These are phyloP conservation scores for Hymenoscyphus scutula DNA, from an alignment of 2,329 filamentous ascomycete species.

Conservation along the genomic window DNA sequence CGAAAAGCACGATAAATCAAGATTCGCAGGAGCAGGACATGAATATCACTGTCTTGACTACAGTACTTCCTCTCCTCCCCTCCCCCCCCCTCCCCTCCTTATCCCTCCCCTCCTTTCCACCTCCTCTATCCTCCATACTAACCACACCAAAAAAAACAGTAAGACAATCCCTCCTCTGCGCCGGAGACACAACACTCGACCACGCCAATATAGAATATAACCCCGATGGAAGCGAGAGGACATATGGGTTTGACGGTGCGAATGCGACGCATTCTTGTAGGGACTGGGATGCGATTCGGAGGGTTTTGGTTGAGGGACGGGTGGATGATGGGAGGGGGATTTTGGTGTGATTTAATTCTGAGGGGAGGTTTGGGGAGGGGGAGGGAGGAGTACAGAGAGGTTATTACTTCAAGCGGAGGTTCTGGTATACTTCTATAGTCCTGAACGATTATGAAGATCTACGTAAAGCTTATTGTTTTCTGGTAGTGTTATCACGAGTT, in stretches of 20 bases:
- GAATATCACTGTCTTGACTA: constrained; percentile 36
- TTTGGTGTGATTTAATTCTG: constrained; percentile 23
- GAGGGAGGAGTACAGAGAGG: too few relatives aligned
- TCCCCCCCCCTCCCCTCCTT: neutral
- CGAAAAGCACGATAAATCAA: constrained; percentile 30
- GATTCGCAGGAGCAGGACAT: constrained; percentile 33
- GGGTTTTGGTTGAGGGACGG: constrained; percentile 29
- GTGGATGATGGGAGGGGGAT: constrained; percentile 31
- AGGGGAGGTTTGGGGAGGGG: too few relatives aligned
- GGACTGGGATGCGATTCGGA: constrained; percentile 32
- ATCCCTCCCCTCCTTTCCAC: neutral
- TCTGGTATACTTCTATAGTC: too few relatives aligned
- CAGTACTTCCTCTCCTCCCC: constrained; percentile 19
- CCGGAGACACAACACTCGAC: constrained; percentile 35
- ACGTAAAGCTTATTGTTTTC: too few relatives aligned
- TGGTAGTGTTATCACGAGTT: too few relatives aligned
- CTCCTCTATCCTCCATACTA: neutral
- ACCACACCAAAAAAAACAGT: constrained; percentile 19
- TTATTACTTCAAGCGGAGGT: too few relatives aligned
- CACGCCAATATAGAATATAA: constrained; percentile 27
- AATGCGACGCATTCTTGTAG: constrained; percentile 33
- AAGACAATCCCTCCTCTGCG: constrained; percentile 32
- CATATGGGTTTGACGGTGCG: constrained; percentile 29
- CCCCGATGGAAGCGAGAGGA: constrained; percentile 25
- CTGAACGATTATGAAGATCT: too few relatives aligned